Base-by-base conservation (phyloP, 805 yeast genomes). In the Candida lessepsii region DNA sequence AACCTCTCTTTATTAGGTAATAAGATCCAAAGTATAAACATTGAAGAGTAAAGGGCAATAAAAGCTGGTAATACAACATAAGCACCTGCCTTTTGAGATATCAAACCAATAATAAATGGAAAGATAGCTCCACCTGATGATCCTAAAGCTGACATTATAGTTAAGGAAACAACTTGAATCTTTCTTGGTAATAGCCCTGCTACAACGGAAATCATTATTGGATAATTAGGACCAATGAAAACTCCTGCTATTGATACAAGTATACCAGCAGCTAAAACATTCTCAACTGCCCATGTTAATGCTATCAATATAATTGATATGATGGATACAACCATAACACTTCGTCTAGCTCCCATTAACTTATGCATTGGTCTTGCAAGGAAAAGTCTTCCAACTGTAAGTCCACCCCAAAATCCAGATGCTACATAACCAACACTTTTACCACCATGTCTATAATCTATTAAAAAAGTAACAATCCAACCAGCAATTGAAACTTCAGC, bases 321-420 rank as follows among this genome's bases (percentile, higher is more conserved):
- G 0, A 60, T 2, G 2, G 63, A 41, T 38, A 65, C 47, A 10
- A 74, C 35, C 13, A 65, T 47, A 29, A 73, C 71, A 7, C 73
- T 67, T 43, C 78, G 57, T 45, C 77, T 62, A 5, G 70, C 68
- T 3, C 80, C 80, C 17, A 70, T 32, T 5, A 43, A 39, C 30
- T 59, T 60, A 36, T 70, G 69, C n/a, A 70, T 48, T 0, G 56
- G 46, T 20, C 67, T 58, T 1, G 79, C 73, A 5, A 83, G 57
- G 2, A 66, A 48, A 27, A 83, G 57, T 45, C 91, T 63, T 0
- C 90, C 91, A 10, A 73, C 46, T 0, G 89, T 79, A 16, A 83
- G 54, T 0, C 91, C 91, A 19, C 75, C 73, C 89, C 89, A 83
- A 54, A 74, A 83, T 11, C 86, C 83, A 3, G 87, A 75, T 0